Evolutionary conservation across 805 yeast genomes (phyloP), one percentile per base, ranked within the genome.

Genomic region (Peterozyma toletana): DNA sequence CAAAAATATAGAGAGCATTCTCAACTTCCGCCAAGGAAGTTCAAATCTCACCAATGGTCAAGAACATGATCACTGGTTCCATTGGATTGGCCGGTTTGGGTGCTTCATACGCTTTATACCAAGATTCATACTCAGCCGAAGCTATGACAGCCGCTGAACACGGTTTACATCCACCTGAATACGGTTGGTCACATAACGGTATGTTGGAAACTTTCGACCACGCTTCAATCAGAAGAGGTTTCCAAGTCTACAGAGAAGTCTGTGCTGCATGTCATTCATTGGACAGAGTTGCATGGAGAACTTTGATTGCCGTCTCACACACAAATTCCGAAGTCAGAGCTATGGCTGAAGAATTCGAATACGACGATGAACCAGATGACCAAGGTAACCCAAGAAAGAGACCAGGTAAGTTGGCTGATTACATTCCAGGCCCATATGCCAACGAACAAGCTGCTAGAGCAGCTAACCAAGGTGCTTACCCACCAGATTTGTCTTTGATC

Each of bases 391-490:
- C 96, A 68, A 86, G 86, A 74, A 89, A 85, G 85, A 88, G 99
- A 77, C 85, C 95, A 47, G 99, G 99, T 73, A 93, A 93, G 73
- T 79, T 93, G 63, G 90, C 98, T 50, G 99, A 93, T 71, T 78
- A 83, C 69, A 74, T 93, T 53, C 98, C 95, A 55, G 87, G 86
- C 52, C 99, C 99, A 46, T 93, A 93, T 67, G 87, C 88, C 53
- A 93, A 93, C 66, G 99, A 93, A 70, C 95, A 93, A 75, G 98
- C 98, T 52, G 99, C 99, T 40, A 87, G 99, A 76, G 96, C 98
- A 54, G 97, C 96, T 51, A 93, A 93, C 78, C 96, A 88, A 75
- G 99, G 99, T 71, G 97, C 99, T 51, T 77, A 86, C 54, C 99
- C 99, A 52, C 99, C 99, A 48, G 99, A 93, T 74, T 80, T 93